Evolutionary conservation across 2,329 filamentous ascomycete genomes (phyloP).

Genomic region (Metarhizium sp.): DNA sequence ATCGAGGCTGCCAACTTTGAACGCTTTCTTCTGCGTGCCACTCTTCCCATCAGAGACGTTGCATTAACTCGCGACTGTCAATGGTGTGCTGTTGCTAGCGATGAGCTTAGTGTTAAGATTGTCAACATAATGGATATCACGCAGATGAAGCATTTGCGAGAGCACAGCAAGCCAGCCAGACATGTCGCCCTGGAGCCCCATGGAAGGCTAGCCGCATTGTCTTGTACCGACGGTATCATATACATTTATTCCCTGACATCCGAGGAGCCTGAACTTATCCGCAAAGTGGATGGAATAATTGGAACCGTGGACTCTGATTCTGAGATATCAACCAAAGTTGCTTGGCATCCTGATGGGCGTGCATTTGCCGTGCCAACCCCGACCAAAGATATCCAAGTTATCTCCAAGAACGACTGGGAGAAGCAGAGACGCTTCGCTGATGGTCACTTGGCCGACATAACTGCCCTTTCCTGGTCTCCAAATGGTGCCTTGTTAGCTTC

Average conservation of each 20-base stretch:
- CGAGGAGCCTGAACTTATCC: constrained; percentile 71
- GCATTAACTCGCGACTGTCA: constrained; percentile 70
- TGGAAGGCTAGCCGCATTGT: constrained; percentile 66
- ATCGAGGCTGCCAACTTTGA: constrained; percentile 66
- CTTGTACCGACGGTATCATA: constrained; percentile 79
- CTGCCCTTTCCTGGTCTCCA: constrained; percentile 83
- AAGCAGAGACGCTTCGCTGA: constrained; percentile 70
- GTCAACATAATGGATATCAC: constrained; percentile 74
- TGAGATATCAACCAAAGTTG: constrained; percentile 63
- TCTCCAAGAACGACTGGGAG: constrained; percentile 86
- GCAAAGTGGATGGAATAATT: constrained; percentile 80
- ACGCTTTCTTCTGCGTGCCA: constrained; percentile 70
- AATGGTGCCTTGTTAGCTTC: constrained; percentile 82
- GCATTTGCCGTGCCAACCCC: constrained; percentile 81
- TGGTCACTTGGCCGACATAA: constrained; percentile 77
- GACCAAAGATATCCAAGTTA: constrained; percentile 72
- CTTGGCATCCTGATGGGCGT: constrained; percentile 91
- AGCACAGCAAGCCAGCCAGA: constrained; percentile 81
- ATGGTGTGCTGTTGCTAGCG: constrained; percentile 94
- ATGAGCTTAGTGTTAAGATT: constrained; percentile 85
- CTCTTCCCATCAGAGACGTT: constrained; percentile 80
- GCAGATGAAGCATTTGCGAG: constrained; percentile 66
- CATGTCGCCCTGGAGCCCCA: constrained; percentile 82
- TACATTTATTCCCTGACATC: constrained; percentile 81
- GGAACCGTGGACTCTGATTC: constrained; percentile 63